Percentiles rank a stretch among this genome's conserved stretches.
Evolutionary conservation across 768 basidiomycete species (phyloP).

Genomic region (Kondoa subrosea): DNA sequence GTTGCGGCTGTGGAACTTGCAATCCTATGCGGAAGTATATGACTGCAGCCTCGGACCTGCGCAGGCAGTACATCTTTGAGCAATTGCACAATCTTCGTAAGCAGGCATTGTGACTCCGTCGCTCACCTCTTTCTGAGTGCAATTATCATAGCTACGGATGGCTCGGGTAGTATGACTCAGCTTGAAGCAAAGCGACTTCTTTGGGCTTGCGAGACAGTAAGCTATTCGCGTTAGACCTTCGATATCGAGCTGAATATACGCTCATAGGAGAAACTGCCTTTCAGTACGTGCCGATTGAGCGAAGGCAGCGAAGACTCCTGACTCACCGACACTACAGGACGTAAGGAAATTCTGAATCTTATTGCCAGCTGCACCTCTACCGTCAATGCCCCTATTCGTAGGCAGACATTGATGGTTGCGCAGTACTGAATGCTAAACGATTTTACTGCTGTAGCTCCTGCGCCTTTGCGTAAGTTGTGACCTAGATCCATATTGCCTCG

Average conservation of each 20-base stretch:
- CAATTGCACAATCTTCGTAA: background rate
- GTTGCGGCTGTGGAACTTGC: background rate
- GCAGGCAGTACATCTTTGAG: background rate
- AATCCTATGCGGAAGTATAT: background rate
- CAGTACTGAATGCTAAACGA: no score
- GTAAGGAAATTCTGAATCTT: background rate
- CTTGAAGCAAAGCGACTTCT: background rate
- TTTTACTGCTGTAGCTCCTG: no score
- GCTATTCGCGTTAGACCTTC: no score
- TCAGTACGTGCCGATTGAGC: no score
- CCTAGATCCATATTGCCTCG: no score
- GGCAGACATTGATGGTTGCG: no score
- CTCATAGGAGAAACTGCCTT: no score
- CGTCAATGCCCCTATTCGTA: background rate
- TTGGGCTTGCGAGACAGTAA: background rate
- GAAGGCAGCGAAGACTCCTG: no score
- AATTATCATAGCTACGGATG: background rate
- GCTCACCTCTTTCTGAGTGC: no score
- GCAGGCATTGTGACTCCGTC: background rate
- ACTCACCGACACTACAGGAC: no score
- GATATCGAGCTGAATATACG: no score
- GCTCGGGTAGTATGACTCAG: background rate
- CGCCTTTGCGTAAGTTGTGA: no score
- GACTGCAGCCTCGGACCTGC: background rate
- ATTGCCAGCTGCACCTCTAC: background rate